Conservation (phyloP, 495 filamentous ascomycete genomes). For the Hyaloscypha hepaticicola region DNA sequence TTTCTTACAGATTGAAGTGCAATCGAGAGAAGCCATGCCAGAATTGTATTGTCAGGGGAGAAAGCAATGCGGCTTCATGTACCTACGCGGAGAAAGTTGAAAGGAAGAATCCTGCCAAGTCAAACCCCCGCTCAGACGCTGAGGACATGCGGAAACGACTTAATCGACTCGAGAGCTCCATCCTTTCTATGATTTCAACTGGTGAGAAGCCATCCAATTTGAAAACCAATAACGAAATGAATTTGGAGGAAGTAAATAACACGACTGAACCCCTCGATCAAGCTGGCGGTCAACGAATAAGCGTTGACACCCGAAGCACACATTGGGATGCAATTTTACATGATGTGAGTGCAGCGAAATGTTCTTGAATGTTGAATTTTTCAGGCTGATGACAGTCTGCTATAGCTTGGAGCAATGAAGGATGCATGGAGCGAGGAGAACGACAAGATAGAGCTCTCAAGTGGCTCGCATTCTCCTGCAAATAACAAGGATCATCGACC, state of each 20-base stretch:
- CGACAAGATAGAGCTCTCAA: conserved; percentile 26
- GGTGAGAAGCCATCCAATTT: conserved; percentile 15
- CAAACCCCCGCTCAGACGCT: conserved; percentile 31
- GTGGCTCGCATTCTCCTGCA: conserved; percentile 22
- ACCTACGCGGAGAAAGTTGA: conserved; percentile 47
- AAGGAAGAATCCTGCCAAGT: conserved; percentile 36
- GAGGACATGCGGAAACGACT: conserved; percentile 49
- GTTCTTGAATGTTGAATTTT: conserved; percentile 34
- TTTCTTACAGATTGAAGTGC: conserved; percentile 27
- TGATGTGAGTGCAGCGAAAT: conserved; percentile 32
- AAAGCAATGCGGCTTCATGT: conserved; percentile 38
- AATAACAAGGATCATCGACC: conserved; percentile 21
- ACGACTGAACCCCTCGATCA: conserved; percentile 19
- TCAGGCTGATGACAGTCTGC: too few species aligned
- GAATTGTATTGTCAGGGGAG: conserved; percentile 45
- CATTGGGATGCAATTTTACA: conserved; percentile 54
- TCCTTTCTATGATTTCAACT: conserved; percentile 46
- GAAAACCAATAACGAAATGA: neutral
- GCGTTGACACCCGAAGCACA: conserved; percentile 31
- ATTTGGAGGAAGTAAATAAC: conserved; percentile 24
- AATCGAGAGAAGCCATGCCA: conserved; percentile 31
- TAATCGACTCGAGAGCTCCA: conserved; percentile 52
- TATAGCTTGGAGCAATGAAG: conserved; percentile 34
- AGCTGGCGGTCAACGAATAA: conserved; percentile 29
- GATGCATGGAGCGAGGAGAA: conserved; percentile 37